Conservation (phyloP, 2,329 filamentous ascomycete species). For the Thelonectria blattea region DNA sequence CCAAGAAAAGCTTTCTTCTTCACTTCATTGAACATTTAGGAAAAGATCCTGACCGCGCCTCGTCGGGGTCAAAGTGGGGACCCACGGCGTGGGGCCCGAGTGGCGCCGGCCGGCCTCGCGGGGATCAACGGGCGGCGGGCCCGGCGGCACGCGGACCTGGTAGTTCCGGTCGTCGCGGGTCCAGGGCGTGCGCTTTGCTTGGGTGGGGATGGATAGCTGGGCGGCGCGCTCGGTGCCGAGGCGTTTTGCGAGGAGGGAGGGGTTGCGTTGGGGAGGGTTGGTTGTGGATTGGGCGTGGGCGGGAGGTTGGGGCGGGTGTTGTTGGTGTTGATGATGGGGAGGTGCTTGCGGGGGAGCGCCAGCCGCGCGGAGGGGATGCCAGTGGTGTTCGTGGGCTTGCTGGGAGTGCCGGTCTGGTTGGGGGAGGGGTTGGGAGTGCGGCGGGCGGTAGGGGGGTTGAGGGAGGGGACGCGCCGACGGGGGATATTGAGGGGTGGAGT, state of each 20-base stretch:
- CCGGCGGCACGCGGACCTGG: neutral
- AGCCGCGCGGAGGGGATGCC: slow-evolving; percentile 15
- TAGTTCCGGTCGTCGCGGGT: slow-evolving; percentile 18
- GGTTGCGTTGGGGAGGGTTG: slow-evolving; percentile 34
- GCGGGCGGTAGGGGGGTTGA: slow-evolving; percentile 4
- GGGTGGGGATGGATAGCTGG: slow-evolving; percentile 48
- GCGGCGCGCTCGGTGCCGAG: slow-evolving; percentile 57
- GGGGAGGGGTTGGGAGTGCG: slow-evolving; percentile 16
- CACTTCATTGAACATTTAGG: slow-evolving; percentile 56
- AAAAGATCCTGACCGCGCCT: slow-evolving; percentile 70
- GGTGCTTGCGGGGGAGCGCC: slow-evolving; percentile 4
- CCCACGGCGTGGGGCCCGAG: slow-evolving; percentile 37
- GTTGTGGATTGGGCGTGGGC: neutral
- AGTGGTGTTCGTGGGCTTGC: slow-evolving; percentile 15
- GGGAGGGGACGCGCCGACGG: slow-evolving; percentile 11
- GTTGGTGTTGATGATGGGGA: too few species aligned
- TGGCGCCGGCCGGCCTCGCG: too few species aligned
- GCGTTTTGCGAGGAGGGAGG: slow-evolving; percentile 59
- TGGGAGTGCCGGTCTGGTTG: slow-evolving; percentile 12
- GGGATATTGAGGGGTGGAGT: slow-evolving; percentile 21
- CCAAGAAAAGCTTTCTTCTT: neutral
- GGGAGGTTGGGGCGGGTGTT: too few species aligned
- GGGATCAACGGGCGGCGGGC: neutral
- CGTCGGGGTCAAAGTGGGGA: slow-evolving; percentile 70
- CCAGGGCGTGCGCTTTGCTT: slow-evolving; percentile 24